Base-by-base conservation (phyloP, 441 rosid species). In the Omphalea diandra region DNA sequence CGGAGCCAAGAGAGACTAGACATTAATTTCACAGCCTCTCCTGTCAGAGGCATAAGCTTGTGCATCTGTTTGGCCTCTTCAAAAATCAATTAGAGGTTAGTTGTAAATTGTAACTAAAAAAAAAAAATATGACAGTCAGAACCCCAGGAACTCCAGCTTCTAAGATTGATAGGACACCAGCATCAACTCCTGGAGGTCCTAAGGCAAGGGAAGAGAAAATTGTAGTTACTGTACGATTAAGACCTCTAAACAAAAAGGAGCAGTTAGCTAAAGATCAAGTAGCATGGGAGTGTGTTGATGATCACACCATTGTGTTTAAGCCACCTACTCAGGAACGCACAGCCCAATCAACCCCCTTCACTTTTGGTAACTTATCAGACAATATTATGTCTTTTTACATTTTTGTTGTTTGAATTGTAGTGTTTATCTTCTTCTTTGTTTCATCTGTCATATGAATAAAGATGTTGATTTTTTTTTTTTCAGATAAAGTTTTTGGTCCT, bases 401-500 rank as follows among this genome's bases (percentile, higher is more conserved):
- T 24, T 15, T 36, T 53, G 8, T 41, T 27, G 53, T 41, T 47
- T 68, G 29, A 10, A 68, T 47, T 41, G 22, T 60, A 46, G 49
- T 1, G 26, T 31, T 20, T 10, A 18, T 57, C 43, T 7, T 50
- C 49, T 72, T 33, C 49, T 65, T 22, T 18, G 61, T 35, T 65
- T 41, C 11, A 31, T 2, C 14, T 5, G 29, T 9, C 22, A 5
- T 58, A 35, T 44, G 4, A 24, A 24, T 43, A 26, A 69, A 64
- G n/a, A 3, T 40, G 12, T 73, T 52, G 15, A 9, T 69, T 58
- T 47, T 44, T 41, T 26, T 44, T 61, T 44, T 67, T 70, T 57
- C 89, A 96, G 98, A 96, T 81, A 90, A 87, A 81, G 99, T 96
- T 33, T 96, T 93, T 80, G 94, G 94, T 72, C 97, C 97, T 46